A percentile compares a stretch with the other conserved stretches of the same genome.
These are phyloP conservation scores for Penicillium corylophilum DNA, from an alignment of 2,329 filamentous ascomycete species.

Conservation along the genomic window DNA sequence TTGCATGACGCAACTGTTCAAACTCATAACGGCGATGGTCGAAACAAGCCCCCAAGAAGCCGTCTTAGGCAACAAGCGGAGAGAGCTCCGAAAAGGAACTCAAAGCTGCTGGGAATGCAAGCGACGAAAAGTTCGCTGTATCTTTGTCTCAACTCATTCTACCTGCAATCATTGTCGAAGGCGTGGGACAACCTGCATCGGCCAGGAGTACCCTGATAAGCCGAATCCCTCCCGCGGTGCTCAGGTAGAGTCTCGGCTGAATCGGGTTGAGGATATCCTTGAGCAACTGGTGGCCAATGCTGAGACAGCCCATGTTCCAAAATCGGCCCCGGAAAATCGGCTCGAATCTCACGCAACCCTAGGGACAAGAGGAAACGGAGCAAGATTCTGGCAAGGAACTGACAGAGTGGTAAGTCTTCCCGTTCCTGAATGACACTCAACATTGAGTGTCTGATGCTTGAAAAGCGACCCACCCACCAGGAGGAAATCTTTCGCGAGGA, in stretches of 20 bases:
- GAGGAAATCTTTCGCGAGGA: background rate
- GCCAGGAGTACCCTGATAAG: slow-evolving; percentile 50
- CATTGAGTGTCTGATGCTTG: background rate
- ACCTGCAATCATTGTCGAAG: slow-evolving; percentile 31
- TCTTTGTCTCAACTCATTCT: slow-evolving; percentile 19
- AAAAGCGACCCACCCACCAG: background rate
- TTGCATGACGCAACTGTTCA: too few relatives aligned
- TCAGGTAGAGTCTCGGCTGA: slow-evolving; percentile 10
- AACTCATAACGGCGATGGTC: background rate
- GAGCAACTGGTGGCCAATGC: slow-evolving; percentile 43
- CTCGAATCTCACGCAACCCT: background rate
- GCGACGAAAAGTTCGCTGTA: slow-evolving; percentile 35
- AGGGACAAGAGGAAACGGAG: background rate
- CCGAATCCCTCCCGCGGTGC: slow-evolving; percentile 22
- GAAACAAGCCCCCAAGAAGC: background rate
- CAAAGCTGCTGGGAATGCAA: slow-evolving; percentile 32
- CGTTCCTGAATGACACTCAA: too few relatives aligned
- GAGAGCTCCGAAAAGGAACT: slow-evolving; percentile 38
- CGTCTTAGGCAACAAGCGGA: slow-evolving; percentile 7
- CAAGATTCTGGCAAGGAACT: background rate
- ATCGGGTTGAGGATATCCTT: slow-evolving; percentile 12
- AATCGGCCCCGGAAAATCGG: background rate
- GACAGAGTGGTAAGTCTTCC: background rate
- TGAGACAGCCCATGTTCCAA: background rate
- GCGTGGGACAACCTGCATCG: slow-evolving; percentile 38